Percentiles rank a stretch among this genome's conserved stretches.
phyloP scores from a whole-genome alignment of 306 rosid genomes.

The Castanea mollissima region DNA sequence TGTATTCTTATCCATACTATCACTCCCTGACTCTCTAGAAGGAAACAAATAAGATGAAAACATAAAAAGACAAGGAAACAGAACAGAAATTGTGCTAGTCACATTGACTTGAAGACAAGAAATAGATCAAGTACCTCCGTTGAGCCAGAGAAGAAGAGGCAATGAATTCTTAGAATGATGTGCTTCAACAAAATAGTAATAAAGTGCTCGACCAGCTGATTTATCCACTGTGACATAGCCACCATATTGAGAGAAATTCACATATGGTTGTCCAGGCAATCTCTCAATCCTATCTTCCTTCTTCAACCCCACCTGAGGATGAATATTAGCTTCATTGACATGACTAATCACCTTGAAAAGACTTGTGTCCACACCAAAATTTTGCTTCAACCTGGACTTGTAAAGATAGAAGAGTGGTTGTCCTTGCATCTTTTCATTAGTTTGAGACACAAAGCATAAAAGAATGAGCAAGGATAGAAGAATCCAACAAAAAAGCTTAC shows the following conservation, averaged over 20 bases:
- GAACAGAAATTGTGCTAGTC: background rate
- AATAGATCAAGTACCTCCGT: conserved; percentile 61
- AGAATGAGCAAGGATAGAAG: conserved; percentile 7
- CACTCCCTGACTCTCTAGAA: background rate
- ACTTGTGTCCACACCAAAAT: conserved; percentile 33
- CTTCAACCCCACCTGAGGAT: conserved; percentile 55
- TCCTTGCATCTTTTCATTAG: conserved; percentile 23
- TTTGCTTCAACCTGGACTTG: conserved; percentile 29
- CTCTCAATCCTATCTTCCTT: conserved; percentile 56
- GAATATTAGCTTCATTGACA: conserved; percentile 3
- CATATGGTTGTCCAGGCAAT: conserved; percentile 80
- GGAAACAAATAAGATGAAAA: background rate
- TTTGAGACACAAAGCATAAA: conserved; percentile 31
- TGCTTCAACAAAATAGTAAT: conserved; percentile 80
- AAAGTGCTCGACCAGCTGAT: conserved; percentile 65
- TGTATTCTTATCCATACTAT: background rate
- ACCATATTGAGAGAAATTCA: conserved; percentile 68
- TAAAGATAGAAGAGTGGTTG: conserved; percentile 7
- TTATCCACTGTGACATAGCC: conserved; percentile 76
- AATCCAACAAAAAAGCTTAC: no score
- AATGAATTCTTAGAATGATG: conserved; percentile 27
- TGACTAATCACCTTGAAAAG: conserved; percentile 34
- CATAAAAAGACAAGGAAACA: no score
- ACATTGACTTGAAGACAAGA: background rate
- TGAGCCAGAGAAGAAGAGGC: conserved; percentile 99